Conservation (phyloP, 345 rosid species). For the Lepidium aucheri region DNA sequence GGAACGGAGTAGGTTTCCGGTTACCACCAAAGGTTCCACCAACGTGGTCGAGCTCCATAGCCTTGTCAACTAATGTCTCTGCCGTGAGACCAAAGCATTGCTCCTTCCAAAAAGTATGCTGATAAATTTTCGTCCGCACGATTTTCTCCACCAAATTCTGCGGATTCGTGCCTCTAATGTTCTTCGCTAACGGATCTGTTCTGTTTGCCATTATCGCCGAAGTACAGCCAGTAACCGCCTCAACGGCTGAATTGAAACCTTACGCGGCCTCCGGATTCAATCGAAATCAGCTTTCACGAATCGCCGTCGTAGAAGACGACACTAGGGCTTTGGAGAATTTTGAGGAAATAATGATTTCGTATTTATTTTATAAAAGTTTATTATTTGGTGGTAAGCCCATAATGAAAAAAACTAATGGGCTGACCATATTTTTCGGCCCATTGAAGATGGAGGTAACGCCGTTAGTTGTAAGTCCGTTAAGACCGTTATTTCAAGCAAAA, state of each 20-base stretch:
- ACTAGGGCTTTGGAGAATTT: conserved; percentile 3
- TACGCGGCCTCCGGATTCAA: not conserved
- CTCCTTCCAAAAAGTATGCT: conserved; percentile 88
- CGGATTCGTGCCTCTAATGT: conserved; percentile 78
- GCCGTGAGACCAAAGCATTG: conserved; percentile 88
- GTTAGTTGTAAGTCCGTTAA: conserved; percentile 12
- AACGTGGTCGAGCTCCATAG: conserved; percentile 85
- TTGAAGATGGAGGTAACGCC: conserved; percentile 13
- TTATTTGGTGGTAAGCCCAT: not conserved
- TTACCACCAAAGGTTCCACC: conserved; percentile 89
- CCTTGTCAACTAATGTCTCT: conserved; percentile 85
- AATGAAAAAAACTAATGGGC: not conserved
- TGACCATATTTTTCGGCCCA: not conserved
- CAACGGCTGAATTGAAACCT: not conserved
- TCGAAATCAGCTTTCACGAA: not conserved
- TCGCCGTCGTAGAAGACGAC: conserved; percentile 7
- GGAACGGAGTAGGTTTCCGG: conserved; percentile 77
- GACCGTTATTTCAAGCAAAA: conserved; percentile 4
- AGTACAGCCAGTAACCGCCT: not conserved
- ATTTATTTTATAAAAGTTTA: not conserved
- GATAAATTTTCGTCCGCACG: conserved; percentile 65
- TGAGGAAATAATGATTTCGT: not conserved
- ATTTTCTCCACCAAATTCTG: conserved; percentile 88
- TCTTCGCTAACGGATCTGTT: conserved; percentile 84
- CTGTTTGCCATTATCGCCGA: conserved; percentile 56